Conservation (phyloP, 2,329 filamentous ascomycete species). For the Claviceps capensis region DNA sequence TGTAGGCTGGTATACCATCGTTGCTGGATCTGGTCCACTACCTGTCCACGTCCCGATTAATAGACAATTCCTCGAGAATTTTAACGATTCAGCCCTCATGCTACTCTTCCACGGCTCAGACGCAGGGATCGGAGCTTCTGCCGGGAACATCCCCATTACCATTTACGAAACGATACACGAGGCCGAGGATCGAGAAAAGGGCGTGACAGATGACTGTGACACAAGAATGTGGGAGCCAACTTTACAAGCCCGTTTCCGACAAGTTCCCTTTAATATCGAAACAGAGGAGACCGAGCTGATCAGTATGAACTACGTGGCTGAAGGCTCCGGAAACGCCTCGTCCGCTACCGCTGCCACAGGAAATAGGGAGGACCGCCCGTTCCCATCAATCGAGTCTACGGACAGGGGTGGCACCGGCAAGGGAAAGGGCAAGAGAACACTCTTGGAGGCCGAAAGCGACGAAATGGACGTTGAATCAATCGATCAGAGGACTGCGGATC, state of each 20-base stretch:
- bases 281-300: conserved; percentile 98
- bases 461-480: conserved; percentile 16
- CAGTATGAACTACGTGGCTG: conserved; percentile 82
- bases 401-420: conserved; percentile 19
- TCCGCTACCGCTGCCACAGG: conserved; percentile 36
- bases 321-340: conserved; percentile 59
- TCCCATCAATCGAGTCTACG: conserved; percentile 31
- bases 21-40: conserved; percentile 59
- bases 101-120: conserved; percentile 70
- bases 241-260: conserved; percentile 60
- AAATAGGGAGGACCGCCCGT: conserved; percentile 27
- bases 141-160: conserved; percentile 75
- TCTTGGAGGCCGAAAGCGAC: conserved; percentile 20
- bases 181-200: conserved; percentile 39
- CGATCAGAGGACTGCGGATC: conserved; percentile 24
- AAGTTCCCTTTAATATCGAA: conserved; percentile 77
- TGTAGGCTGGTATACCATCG: conserved; percentile 83
- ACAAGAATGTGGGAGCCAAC: conserved; percentile 53
- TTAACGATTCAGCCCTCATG: conserved; percentile 78
- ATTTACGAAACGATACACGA: conserved; percentile 81
- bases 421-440: conserved; percentile 35
- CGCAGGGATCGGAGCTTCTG: conserved; percentile 36
- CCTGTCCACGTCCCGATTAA: conserved; percentile 60
- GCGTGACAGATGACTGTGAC: conserved; percentile 42
- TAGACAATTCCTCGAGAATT: conserved; percentile 55